phyloP scores from a whole-genome alignment of 1,284 basidiomycete genomes.

The Cryptococcus wingfieldii region DNA sequence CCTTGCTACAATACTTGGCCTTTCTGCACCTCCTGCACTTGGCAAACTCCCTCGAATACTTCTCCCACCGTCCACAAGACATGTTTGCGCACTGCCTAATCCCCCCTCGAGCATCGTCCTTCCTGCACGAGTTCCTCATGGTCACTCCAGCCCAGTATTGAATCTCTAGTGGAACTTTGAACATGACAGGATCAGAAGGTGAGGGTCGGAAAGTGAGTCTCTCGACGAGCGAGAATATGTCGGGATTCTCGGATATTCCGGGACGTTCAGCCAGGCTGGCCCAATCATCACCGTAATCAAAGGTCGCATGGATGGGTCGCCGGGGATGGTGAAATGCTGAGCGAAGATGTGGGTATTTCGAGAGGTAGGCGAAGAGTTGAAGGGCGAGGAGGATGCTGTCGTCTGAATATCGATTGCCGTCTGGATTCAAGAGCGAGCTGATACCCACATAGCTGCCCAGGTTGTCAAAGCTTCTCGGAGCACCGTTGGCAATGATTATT shows the following conservation, averaged over 20 bases:
- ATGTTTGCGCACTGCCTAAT: slow-evolving; percentile 98
- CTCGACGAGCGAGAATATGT: slow-evolving; percentile 94
- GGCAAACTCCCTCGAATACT: slow-evolving; percentile 89
- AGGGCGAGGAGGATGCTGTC: slow-evolving; percentile 89
- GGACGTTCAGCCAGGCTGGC: slow-evolving; percentile 38
- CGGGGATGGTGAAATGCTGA: slow-evolving; percentile 89
- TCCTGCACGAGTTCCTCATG: slow-evolving; percentile 98
- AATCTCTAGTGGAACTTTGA: slow-evolving; percentile 79
- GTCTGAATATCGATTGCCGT: slow-evolving; percentile 68
- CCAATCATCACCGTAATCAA: slow-evolving; percentile 35
- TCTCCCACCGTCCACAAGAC: slow-evolving; percentile 94
- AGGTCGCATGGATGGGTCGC: slow-evolving; percentile 49
- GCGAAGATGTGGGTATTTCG: slow-evolving; percentile 97
- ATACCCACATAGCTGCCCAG: slow-evolving; percentile 44
- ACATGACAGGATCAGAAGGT: slow-evolving; percentile 67
- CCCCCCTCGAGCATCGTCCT: slow-evolving; percentile 87
- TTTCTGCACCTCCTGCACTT: slow-evolving; percentile 94
- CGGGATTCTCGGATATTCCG: slow-evolving; percentile 56
- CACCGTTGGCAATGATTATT: slow-evolving; percentile 49
- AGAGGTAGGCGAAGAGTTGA: slow-evolving; percentile 91
- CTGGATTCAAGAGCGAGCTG: slow-evolving; percentile 36
- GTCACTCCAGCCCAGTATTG: slow-evolving; percentile 99
- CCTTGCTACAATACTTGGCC: slow-evolving; percentile 97
- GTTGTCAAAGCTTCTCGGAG: slow-evolving; percentile 48
- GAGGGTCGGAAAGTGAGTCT: slow-evolving; percentile 91